Percentiles rank a stretch among this genome's conserved stretches.
phyloP scores from a whole-genome alignment of 2,329 filamentous ascomycete genomes.

The Teratosphaeria zuluensis region DNA sequence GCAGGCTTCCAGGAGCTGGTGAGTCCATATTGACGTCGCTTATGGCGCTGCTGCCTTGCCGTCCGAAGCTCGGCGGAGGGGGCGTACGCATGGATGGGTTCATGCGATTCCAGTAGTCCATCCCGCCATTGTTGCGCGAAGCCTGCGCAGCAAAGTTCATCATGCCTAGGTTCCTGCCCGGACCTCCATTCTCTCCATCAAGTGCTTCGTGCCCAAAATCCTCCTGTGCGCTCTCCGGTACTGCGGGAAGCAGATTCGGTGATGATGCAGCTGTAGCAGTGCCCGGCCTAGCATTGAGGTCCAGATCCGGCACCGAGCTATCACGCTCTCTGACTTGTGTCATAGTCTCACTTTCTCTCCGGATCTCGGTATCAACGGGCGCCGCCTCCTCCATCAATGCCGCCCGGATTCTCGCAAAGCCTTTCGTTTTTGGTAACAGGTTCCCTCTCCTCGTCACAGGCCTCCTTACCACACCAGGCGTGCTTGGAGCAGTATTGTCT shows the following conservation, averaged over 20 bases:
- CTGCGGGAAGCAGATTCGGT: constrained; percentile 22
- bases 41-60: constrained; percentile 41
- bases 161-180: constrained; percentile 41
- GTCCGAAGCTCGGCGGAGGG: constrained; percentile 49
- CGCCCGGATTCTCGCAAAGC: constrained; percentile 84
- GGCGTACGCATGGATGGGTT: constrained; percentile 58
- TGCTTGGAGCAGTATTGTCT: constrained; percentile 34
- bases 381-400: constrained; percentile 80
- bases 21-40: constrained; percentile 68
- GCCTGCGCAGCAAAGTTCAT: constrained; percentile 64
- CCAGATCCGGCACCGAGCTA: constrained; percentile 27
- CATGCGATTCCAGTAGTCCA: constrained; percentile 71
- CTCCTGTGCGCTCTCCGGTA: constrained; percentile 51
- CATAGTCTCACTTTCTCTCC: constrained; percentile 88
- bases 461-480: constrained; percentile 68
- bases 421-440: constrained; percentile 88
- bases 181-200: constrained; percentile 10
- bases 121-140: constrained; percentile 60
- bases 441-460: constrained; percentile 82
- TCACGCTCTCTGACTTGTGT: constrained; percentile 90
- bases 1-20: constrained; percentile 28
- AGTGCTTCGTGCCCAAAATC: constrained; percentile 57
- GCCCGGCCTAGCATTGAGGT: constrained; percentile 7
- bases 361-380: constrained; percentile 78
- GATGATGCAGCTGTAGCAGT: neutral